Conservation (phyloP, 2,329 filamentous ascomycete genomes). For the Ophiostoma ips region DNA sequence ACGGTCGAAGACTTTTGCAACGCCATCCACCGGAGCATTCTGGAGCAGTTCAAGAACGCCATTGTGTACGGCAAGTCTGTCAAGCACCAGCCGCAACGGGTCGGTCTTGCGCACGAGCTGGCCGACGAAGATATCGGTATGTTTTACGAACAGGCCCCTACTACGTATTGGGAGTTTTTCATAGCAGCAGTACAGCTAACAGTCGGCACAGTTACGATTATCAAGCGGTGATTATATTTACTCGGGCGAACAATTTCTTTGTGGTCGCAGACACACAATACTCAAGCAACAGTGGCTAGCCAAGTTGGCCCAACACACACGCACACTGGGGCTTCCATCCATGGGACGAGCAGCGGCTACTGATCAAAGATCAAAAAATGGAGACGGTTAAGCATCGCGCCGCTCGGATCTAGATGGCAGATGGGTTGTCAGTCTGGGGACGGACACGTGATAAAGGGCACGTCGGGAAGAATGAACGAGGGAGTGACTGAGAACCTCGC, state of each 20-base stretch:
- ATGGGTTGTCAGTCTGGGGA: no score
- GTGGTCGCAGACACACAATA: no score
- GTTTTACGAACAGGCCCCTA: no score
- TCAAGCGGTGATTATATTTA: conserved; percentile 43
- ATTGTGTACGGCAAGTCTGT: conserved; percentile 96
- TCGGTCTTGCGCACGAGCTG: conserved; percentile 80
- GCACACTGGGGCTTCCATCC: no score
- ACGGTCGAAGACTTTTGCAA: conserved; percentile 98
- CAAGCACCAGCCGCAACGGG: conserved; percentile 95
- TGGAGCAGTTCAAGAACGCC: conserved; percentile 88
- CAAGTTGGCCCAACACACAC: neutral
- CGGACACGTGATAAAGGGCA: no score
- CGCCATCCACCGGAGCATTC: conserved; percentile 88
- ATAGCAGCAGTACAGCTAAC: neutral
- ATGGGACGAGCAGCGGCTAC: no score
- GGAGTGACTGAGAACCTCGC: no score
- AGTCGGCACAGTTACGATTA: conserved; percentile 42
- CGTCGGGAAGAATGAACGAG: no score
- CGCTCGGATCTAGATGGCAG: no score
- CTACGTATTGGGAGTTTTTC: no score
- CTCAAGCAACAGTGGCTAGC: neutral
- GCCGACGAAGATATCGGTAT: conserved; percentile 81
- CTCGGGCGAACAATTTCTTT: neutral
- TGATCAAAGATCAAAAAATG: no score
- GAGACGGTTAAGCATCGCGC: no score